Evolutionary conservation across 2,329 filamentous ascomycete genomes (phyloP).

Genomic region (Trichoderma hamatum): DNA sequence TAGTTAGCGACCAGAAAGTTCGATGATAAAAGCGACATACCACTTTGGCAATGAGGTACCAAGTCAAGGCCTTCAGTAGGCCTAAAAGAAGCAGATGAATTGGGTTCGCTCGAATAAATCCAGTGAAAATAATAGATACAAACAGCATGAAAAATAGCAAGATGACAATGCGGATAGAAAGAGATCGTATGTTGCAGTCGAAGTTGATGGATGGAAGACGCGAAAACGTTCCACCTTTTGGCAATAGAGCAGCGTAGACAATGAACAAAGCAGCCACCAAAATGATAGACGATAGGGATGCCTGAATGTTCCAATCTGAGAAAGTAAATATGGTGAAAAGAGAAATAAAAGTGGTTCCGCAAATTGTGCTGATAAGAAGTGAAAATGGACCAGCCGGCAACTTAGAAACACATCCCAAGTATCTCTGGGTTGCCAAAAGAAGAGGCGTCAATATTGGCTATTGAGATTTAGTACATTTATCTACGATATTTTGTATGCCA

Average conservation of each 20-base stretch:
- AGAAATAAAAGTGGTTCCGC: conserved; percentile 1
- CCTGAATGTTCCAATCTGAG: conserved; percentile 35
- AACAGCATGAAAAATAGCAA: conserved; percentile 30
- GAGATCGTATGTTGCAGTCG: conserved; percentile 29
- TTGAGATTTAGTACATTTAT: not conserved
- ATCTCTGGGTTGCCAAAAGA: conserved; percentile 28
- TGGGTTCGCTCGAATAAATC: conserved; percentile 30
- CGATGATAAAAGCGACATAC: conserved; percentile 32
- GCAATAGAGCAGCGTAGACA: conserved; percentile 36
- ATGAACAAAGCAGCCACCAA: conserved; percentile 37
- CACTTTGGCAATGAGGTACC: conserved; percentile 41
- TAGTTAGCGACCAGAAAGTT: rapidly evolving
- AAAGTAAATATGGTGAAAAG: conserved; percentile 30
- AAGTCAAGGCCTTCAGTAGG: conserved; percentile 39
- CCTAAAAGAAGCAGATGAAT: conserved; percentile 33
- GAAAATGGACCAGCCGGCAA: not conserved
- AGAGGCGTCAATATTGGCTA: conserved; percentile 35
- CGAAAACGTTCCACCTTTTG: not conserved
- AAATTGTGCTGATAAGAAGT: not conserved
- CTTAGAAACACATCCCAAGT: not conserved
- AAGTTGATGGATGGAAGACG: conserved; percentile 33
- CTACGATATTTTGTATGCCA: not conserved
- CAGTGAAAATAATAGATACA: conserved; percentile 33
- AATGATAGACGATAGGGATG: conserved; percentile 34
- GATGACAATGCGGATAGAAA: conserved; percentile 33